These are phyloP conservation scores for Colletotrichum simmondsii DNA, from an alignment of 2,329 filamentous ascomycete genomes.

Conservation along the genomic window DNA sequence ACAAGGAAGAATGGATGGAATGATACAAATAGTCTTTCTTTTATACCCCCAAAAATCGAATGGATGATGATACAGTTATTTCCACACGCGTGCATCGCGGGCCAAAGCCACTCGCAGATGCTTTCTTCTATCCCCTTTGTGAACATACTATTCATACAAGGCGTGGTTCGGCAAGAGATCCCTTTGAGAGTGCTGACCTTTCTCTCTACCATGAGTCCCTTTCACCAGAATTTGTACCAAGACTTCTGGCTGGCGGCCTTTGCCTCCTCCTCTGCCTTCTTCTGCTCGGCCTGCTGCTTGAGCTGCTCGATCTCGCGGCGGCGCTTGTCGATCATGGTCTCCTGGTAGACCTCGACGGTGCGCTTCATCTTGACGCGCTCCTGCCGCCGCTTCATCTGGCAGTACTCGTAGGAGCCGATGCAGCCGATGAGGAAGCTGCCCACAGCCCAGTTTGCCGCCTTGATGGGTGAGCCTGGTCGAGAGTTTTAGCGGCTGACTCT, in stretches of 20 bases:
- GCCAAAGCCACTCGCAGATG: not conserved
- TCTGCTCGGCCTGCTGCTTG: slow-evolving; percentile 41
- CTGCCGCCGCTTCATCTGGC: slow-evolving; percentile 76
- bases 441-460: slow-evolving; percentile 87
- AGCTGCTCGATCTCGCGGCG: slow-evolving; percentile 54
- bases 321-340: slow-evolving; percentile 56
- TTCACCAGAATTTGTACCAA: slow-evolving; percentile 69
- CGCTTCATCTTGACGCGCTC: slow-evolving; percentile 88
- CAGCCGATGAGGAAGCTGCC: slow-evolving; percentile 77
- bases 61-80: slow-evolving; percentile 25
- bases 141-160: not conserved
- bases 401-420: slow-evolving; percentile 84
- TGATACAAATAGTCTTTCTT: slow-evolving; percentile 31
- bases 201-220: not conserved
- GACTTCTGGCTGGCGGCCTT: slow-evolving; percentile 47
- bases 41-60: slow-evolving; percentile 27
- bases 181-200: not conserved
- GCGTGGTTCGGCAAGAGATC: not conserved
- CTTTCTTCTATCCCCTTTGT: not conserved
- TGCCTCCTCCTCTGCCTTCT: slow-evolving; percentile 46
- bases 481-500: not conserved
- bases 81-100: not conserved
- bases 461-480: slow-evolving; percentile 55
- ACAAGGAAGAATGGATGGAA: slow-evolving; percentile 4
- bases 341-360: slow-evolving; percentile 73